Base-by-base conservation (phyloP, 179 eudicot species). In the Amaranthus tricolor region DNA sequence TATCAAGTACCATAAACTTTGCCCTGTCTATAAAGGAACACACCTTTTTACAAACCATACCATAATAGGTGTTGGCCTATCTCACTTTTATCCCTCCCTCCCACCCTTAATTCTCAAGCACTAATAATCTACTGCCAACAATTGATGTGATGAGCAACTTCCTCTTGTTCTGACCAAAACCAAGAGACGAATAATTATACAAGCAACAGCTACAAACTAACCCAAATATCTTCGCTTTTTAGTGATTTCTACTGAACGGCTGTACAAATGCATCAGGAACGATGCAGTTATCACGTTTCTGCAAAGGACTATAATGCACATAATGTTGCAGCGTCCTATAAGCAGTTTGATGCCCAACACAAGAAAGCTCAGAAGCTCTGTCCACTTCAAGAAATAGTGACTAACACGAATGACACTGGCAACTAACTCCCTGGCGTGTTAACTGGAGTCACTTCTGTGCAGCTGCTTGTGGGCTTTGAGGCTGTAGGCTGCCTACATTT, bases 381-480 rank as follows among this genome's bases (percentile, higher is more conserved):
- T 67, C 31, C 62, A 57, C 47, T 47, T 47, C 66, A 51, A 21
- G 73, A 69, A 70, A 49, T 11, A 55, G 53, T 16, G 61, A 73
- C 50, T 58, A 54, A 58, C 10, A 80, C 4, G 51, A 43, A 20
- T 24, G 24, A 66, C 59, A 58, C 21, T 31, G 68, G 59, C 31
- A 49, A 31, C 48, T 82, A 87, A 73, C 64, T 70, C 43, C 82
- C 86, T 31, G 89, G 54, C 10, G 78, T 70, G 67, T 84, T 81
- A 7, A 53, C 71, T 51, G 82, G 74, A 56, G 85, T 87, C 69
- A 79, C 79, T 78, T 82, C 77, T 44, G 78, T 53, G 85, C 78
- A 69, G 59, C 78, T 62, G 90, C 80, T 53, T 89, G 74, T 40
- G 94, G 89, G 77, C 85, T 86, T 62, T 87, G 90, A 68, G 89